Evolutionary conservation across 2,329 filamentous ascomycete species (phyloP).

Genomic region (Colletotrichum graminicola): DNA sequence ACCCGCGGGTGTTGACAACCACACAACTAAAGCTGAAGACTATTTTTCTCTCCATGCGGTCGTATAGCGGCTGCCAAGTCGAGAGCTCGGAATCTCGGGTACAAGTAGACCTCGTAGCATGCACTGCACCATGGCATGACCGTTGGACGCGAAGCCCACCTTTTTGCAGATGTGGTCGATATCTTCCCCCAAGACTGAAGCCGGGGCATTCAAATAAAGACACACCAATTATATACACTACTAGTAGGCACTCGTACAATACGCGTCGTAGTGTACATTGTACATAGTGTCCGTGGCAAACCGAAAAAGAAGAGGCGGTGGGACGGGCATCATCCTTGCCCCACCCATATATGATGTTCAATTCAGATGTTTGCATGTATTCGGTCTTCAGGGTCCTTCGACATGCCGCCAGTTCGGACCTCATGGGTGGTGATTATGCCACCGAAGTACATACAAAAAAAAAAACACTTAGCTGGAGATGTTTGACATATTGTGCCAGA

Average conservation of each 20-base stretch:
- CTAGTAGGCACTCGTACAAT: too few species aligned
- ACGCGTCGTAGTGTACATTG: not conserved
- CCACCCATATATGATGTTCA: not conserved
- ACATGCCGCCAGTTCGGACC: constrained; percentile 13
- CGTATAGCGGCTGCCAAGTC: constrained; percentile 30
- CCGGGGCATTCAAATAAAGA: not conserved
- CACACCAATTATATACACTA: not conserved
- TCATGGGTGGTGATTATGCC: constrained; percentile 10
- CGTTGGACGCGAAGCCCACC: constrained; percentile 37
- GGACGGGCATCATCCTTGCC: constrained; percentile 35
- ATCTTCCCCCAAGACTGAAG: constrained; percentile 12
- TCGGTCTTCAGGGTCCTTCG: constrained; percentile 27
- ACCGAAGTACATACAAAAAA: constrained; percentile 14
- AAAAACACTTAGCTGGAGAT: constrained; percentile 9
- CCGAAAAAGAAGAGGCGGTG: constrained; percentile 29
- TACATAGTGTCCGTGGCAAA: not conserved
- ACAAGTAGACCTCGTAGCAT: constrained; percentile 22
- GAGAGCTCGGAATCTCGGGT: constrained; percentile 34
- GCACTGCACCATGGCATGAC: constrained; percentile 33
- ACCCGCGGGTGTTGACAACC: constrained; percentile 23
- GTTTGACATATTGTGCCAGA: constrained; percentile 24
- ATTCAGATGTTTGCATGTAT: constrained; percentile 17
- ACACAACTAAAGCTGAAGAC: constrained; percentile 21
- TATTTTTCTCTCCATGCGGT: constrained; percentile 22
- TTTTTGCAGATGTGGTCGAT: constrained; percentile 23